Evolutionary conservation across 257 asterid genomes (phyloP), one percentile per base, ranked within the genome.

Genomic region (Striga asiatica): DNA sequence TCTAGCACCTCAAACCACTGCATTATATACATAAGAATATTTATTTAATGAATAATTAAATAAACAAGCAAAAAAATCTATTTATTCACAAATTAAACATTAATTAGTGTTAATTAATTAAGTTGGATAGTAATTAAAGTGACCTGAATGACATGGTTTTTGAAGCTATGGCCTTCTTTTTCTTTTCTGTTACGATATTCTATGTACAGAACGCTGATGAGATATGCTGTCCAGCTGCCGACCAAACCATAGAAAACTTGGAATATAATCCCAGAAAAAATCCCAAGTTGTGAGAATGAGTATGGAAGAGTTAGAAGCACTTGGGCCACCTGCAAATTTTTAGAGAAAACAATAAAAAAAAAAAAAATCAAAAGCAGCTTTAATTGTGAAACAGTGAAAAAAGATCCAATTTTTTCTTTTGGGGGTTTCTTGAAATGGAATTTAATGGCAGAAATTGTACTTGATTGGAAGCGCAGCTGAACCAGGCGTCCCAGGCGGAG

Each of bases 1-100:
- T 87, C 96, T 17, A 91, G 78, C 54, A 91, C 98, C 55, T 91
- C 98, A 61, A 87, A 91, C 98, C 98, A 91, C 98, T 91, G 76
- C 50, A 23, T 48, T 43, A 18, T 3, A 19, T 11, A n/a, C 4
- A n/a, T 41, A 41, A 35, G 1, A 35, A 35, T 8, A 35, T 35
- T 5, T 29, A 5, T 29, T 29, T 29, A 1, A 5, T 35, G 13
- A 3, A 28, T 3, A 28, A 35, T 35, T 12, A 35, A 0, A 7
- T 8, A 35, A 7, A 7, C 12, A 35, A 2, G 8, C 1, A 2
- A 8, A 3, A 7, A 7, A 35, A 35, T 35, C 12, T 5, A 6
- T 6, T 35, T 6, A 35, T 35, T 35, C 8, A 35, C 3, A 7
- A 35, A 35, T 35, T 35, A 35, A 35, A 8, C 12, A 9, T 29